Conservation (phyloP, 768 basidiomycete genomes). For the Amanita muscaria region DNA sequence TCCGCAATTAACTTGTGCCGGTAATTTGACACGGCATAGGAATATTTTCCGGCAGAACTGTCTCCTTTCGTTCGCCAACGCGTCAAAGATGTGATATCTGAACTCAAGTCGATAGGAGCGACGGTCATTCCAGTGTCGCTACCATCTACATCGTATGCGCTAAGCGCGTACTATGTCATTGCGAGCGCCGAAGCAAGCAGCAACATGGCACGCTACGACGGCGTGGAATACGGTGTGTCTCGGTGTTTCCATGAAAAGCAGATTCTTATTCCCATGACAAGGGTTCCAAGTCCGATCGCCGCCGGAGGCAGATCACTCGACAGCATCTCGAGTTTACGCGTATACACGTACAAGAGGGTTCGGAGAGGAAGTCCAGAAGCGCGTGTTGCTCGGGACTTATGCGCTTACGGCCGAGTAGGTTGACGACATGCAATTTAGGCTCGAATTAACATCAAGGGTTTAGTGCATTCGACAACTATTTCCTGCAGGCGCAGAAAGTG, state of each 20-base stretch:
- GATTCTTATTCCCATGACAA: constrained; percentile 17
- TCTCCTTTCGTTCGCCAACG: constrained; percentile 33
- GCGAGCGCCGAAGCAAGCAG: constrained; percentile 91
- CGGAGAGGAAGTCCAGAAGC: constrained; percentile 77
- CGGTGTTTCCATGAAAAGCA: not conserved
- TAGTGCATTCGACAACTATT: constrained; percentile 97
- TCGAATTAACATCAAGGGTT: not conserved
- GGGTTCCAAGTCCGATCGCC: constrained; percentile 43
- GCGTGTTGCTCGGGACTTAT: constrained; percentile 85
- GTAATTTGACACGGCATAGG: constrained; percentile 30
- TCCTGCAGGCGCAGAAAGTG: constrained; percentile 83
- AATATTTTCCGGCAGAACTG: constrained; percentile 75
- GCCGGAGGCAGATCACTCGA: constrained; percentile 32
- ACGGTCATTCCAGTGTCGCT: constrained; percentile 64
- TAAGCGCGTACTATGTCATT: constrained; percentile 95
- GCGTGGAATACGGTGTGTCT: constrained; percentile 66
- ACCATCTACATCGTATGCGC: constrained; percentile 55
- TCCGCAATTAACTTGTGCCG: too few species aligned
- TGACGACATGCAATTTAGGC: not conserved
- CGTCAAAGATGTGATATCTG: constrained; percentile 36
- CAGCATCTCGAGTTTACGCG: constrained; percentile 53
- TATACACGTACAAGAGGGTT: constrained; percentile 62
- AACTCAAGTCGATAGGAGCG: constrained; percentile 46
- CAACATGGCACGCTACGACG: constrained; percentile 85
- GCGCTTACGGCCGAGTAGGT: constrained; percentile 86